phyloP scores from a whole-genome alignment of 2,329 filamentous ascomycete species.

The Daldinia sp. region DNA sequence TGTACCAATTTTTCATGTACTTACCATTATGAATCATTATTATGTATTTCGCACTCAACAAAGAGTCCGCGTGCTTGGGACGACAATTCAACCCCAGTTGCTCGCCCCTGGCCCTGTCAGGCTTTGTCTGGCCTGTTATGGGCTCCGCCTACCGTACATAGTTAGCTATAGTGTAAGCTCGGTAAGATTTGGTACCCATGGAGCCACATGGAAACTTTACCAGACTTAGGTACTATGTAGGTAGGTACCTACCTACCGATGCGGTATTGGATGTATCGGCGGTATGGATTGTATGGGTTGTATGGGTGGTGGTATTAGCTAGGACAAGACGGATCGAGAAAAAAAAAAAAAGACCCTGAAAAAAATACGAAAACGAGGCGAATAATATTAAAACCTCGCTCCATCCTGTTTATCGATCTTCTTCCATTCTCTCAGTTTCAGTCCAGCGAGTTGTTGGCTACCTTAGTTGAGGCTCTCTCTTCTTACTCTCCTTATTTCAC shows the following conservation, averaged over 20 bases:
- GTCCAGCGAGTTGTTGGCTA: slow-evolving; percentile 18
- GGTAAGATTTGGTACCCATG: slow-evolving; percentile 12
- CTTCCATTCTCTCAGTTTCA: slow-evolving; percentile 2
- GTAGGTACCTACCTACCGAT: slow-evolving; percentile 1
- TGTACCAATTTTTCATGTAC: not conserved
- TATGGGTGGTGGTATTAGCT: not conserved
- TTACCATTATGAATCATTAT: not conserved
- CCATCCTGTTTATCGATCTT: slow-evolving; percentile 19
- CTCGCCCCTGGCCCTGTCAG: not conserved
- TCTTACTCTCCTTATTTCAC: slow-evolving; percentile 5
- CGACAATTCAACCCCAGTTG: not conserved
- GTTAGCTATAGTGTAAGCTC: slow-evolving; percentile 3
- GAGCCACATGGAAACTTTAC: slow-evolving; percentile 32
- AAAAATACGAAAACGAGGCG: slow-evolving; percentile 37
- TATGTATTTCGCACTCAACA: not conserved
- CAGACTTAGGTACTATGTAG: not conserved
- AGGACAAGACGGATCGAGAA: slow-evolving; percentile 5
- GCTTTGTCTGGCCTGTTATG: too few species aligned
- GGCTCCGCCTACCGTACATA: not conserved
- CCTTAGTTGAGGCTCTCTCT: slow-evolving; percentile 8
- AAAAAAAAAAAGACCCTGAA: slow-evolving; percentile 29
- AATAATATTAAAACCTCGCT: slow-evolving; percentile 32
- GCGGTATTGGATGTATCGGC: too few species aligned
- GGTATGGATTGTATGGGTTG: too few species aligned
- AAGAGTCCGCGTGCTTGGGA: not conserved